Conservation (phyloP, 495 filamentous ascomycete genomes). For the Elasticomyces elasticus region DNA sequence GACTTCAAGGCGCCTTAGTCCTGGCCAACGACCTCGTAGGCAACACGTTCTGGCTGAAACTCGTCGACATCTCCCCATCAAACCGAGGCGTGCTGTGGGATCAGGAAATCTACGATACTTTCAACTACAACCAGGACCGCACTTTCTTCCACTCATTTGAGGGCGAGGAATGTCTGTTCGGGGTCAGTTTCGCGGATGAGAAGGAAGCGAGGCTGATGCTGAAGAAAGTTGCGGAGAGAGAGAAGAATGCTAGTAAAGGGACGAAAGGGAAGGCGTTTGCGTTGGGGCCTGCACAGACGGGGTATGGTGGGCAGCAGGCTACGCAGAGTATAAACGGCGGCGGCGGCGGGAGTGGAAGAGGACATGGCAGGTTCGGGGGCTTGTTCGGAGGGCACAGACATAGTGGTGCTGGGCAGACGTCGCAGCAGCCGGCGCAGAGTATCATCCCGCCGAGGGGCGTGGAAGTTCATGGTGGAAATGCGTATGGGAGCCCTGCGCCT, state of each 20-base stretch:
- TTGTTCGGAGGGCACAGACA: slow-evolving; percentile 58
- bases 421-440: slow-evolving; percentile 41
- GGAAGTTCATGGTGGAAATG: slow-evolving; percentile 16
- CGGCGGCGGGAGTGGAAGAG: slow-evolving; percentile 35
- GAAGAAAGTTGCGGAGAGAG: slow-evolving; percentile 88
- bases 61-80: slow-evolving; percentile 83
- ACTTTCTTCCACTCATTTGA: slow-evolving; percentile 97
- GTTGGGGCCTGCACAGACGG: slow-evolving; percentile 5
- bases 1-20: slow-evolving; percentile 85
- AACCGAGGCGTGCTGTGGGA: slow-evolving; percentile 93
- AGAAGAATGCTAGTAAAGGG: slow-evolving; percentile 84
- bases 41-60: slow-evolving; percentile 91
- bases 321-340: slow-evolving; percentile 5
- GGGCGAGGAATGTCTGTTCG: slow-evolving; percentile 80
- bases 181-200: slow-evolving; percentile 85
- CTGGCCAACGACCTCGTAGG: slow-evolving; percentile 89
- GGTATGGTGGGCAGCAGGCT: background rate
- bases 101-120: slow-evolving; percentile 91
- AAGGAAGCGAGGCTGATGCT: slow-evolving; percentile 92
- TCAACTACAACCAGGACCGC: slow-evolving; percentile 88
- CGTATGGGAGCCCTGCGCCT: slow-evolving; percentile 16
- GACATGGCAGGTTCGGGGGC: slow-evolving; percentile 47
- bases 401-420: slow-evolving; percentile 39
- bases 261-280: slow-evolving; percentile 71
- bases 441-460: slow-evolving; percentile 37